Conservation (phyloP, 768 basidiomycete genomes). For the Ramaria sp. region DNA sequence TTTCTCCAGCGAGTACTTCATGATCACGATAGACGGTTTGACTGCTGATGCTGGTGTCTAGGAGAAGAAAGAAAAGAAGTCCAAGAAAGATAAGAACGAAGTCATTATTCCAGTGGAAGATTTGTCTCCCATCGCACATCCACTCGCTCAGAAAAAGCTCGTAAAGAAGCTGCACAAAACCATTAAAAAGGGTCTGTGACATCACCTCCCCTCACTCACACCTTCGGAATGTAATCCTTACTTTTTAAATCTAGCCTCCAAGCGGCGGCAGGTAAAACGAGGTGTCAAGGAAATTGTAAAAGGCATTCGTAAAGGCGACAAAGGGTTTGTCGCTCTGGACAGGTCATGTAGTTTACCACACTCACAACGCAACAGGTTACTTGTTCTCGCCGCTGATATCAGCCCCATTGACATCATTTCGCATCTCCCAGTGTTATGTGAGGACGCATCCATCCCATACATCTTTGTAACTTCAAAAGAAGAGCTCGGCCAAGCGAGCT, state of each 20-base stretch:
- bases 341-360: neutral
- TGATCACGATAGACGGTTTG: slow-evolving; percentile 7
- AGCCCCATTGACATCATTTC: slow-evolving; percentile 98
- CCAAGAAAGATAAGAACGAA: slow-evolving; percentile 55
- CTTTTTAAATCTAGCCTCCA: slow-evolving; percentile 55
- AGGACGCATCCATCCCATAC: slow-evolving; percentile 88
- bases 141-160: slow-evolving; percentile 88
- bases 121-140: slow-evolving; percentile 88
- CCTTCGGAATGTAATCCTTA: neutral
- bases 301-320: slow-evolving; percentile 93
- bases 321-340: slow-evolving; percentile 51
- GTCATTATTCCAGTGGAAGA: slow-evolving; percentile 64
- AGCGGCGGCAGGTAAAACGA: slow-evolving; percentile 89
- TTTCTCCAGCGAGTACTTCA: neutral
- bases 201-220: neutral
- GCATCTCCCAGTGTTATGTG: slow-evolving; percentile 87
- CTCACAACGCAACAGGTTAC: slow-evolving; percentile 40
- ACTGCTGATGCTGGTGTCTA: slow-evolving; percentile 1
- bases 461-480: slow-evolving; percentile 88
- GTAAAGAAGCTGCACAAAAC: slow-evolving; percentile 91
- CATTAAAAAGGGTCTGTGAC: slow-evolving; percentile 66
- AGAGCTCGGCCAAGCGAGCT: slow-evolving; percentile 89
- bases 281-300: slow-evolving; percentile 99
- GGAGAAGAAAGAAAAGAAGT: slow-evolving; percentile 40
- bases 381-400: slow-evolving; percentile 93